Evolutionary conservation across 2,329 filamentous ascomycete genomes (phyloP).

Genomic region (Calonectria pseudoreteaudii): DNA sequence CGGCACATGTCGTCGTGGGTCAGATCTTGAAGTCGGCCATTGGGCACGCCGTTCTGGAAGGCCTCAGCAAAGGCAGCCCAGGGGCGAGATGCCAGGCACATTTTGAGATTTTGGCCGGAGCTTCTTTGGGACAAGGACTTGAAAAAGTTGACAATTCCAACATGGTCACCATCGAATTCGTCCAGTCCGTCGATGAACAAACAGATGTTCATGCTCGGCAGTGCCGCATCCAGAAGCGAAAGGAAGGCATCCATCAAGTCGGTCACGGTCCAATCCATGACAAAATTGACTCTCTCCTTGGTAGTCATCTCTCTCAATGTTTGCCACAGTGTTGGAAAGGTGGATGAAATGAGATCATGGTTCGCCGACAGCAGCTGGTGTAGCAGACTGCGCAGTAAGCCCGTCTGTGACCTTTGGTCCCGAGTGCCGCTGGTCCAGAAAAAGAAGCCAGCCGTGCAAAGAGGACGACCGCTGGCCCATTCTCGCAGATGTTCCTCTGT

Average conservation of each 20-base stretch:
- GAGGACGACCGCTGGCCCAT: conserved; percentile 43
- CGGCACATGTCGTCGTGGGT: conserved; percentile 43
- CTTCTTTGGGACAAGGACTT: conserved; percentile 32
- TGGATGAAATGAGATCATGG: conserved; percentile 36
- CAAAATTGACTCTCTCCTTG: conserved; percentile 45
- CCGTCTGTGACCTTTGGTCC: conserved; percentile 52
- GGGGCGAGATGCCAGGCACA: conserved; percentile 49
- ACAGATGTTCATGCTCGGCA: conserved; percentile 40
- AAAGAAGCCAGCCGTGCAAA: conserved; percentile 54
- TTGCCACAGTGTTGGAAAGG: conserved; percentile 47
- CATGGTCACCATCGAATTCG: conserved; percentile 49
- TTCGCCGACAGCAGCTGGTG: conserved; percentile 48
- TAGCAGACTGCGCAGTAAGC: conserved; percentile 50
- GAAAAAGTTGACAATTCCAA: conserved; percentile 44
- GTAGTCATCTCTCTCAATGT: conserved; percentile 43
- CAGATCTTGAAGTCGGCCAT: conserved; percentile 42
- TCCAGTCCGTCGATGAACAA: conserved; percentile 49
- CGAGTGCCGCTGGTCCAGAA: conserved; percentile 58
- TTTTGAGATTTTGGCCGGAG: conserved; percentile 38
- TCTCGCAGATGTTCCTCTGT: conserved; percentile 27
- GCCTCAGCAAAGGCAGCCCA: conserved; percentile 44
- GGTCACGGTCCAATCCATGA: conserved; percentile 45
- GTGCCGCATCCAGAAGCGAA: conserved; percentile 33
- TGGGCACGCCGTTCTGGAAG: conserved; percentile 41
- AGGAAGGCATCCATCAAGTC: conserved; percentile 45